Conservation (phyloP, 129 eudicot species). For the Chrysanthemum seticuspe region DNA sequence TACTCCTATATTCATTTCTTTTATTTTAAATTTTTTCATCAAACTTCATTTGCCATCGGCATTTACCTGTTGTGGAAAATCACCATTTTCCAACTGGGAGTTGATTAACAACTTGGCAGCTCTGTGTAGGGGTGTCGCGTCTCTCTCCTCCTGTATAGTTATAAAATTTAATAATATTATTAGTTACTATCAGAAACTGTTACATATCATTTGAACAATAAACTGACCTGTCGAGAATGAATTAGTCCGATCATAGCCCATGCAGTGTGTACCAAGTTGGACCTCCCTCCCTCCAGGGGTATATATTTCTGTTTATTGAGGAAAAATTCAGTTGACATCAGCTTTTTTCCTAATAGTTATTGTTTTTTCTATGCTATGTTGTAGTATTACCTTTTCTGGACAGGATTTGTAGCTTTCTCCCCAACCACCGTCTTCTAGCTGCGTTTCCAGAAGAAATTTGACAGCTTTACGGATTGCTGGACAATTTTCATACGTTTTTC, state of each 20-base stretch:
- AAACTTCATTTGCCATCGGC: background rate
- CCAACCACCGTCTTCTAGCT: constrained; percentile 80
- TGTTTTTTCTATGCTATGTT: background rate
- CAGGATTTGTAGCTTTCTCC: constrained; percentile 94
- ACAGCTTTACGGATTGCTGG: constrained; percentile 55
- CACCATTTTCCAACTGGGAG: constrained; percentile 74
- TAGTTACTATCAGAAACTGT: too few species aligned
- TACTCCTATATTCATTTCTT: too few species aligned
- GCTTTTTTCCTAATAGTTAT: too few species aligned
- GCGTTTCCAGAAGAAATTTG: constrained; percentile 50
- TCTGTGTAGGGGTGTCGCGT: constrained; percentile 56
- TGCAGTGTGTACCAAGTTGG: constrained; percentile 75
- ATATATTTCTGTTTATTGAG: constrained; percentile 46
- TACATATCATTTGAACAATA: background rate
- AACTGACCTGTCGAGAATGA: constrained; percentile 66
- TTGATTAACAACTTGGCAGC: constrained; percentile 74
- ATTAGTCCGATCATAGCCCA: constrained; percentile 84
- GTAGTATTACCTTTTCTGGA: constrained; percentile 59
- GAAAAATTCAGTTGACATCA: background rate
- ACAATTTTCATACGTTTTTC: constrained; percentile 64
- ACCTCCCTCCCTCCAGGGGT: constrained; percentile 58
- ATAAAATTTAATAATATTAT: background rate
- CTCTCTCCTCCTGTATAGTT: constrained; percentile 48
- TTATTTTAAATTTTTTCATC: background rate
- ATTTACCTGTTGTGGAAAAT: constrained; percentile 84